Evolutionary conservation across 176 grass and related monocot species (phyloP).

Genomic region (Musa acuminata): DNA sequence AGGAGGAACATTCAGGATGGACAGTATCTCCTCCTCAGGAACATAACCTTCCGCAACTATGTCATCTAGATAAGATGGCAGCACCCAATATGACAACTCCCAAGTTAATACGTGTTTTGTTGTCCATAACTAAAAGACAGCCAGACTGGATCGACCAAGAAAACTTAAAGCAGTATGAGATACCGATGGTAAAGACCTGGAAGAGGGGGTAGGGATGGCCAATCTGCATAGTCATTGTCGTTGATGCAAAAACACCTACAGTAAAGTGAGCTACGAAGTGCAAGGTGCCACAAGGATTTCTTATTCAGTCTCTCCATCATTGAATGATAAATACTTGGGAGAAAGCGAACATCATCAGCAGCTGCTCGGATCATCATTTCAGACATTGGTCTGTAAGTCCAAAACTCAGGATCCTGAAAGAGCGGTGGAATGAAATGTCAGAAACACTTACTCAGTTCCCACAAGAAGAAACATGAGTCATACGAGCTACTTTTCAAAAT

Average conservation of each 20-base stretch:
- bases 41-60: conserved; percentile 45
- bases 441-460: neutral
- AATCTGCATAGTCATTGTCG: conserved; percentile 66
- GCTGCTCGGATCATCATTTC: conserved; percentile 87
- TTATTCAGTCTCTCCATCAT: conserved; percentile 71
- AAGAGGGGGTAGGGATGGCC: conserved; percentile 61
- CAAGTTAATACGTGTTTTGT: neutral
- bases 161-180: too few relatives aligned
- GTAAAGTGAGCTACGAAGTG: conserved; percentile 65
- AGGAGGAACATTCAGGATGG: conserved; percentile 78
- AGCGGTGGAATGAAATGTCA: neutral
- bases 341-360: conserved; percentile 83
- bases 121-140: neutral
- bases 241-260: conserved; percentile 87
- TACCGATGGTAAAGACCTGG: conserved; percentile 30
- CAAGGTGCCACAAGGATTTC: conserved; percentile 62
- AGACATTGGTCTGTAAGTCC: conserved; percentile 74
- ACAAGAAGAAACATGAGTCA: too few relatives aligned
- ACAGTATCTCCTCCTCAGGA: conserved; percentile 71
- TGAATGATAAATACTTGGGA: conserved; percentile 75
- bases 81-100: neutral
- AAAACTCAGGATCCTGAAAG: conserved; percentile 71
- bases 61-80: conserved; percentile 32
- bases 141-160: too few relatives aligned
- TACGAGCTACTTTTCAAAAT: too few relatives aligned